A percentile compares a stretch with the other conserved stretches of the same genome.
Evolutionary conservation across 2,329 filamentous ascomycete genomes (phyloP).

Genomic region (Stachybotrys chlorohalonatus): DNA sequence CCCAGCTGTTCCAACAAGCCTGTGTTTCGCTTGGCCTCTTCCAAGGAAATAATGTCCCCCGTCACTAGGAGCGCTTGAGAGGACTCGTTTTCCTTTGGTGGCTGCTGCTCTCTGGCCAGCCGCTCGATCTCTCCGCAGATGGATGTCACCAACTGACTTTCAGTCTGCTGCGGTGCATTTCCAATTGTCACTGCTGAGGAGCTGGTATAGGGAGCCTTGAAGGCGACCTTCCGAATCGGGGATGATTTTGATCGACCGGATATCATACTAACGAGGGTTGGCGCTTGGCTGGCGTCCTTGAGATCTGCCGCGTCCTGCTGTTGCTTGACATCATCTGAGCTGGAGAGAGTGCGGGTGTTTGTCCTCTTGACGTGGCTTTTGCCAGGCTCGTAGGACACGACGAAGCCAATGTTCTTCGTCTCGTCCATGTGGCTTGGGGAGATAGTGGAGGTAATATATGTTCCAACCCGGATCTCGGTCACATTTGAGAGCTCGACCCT

Average conservation of each 20-base stretch:
- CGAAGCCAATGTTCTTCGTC: slow-evolving; percentile 71
- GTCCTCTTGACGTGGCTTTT: slow-evolving; percentile 65
- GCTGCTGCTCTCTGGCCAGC: slow-evolving; percentile 44
- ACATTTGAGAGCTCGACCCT: slow-evolving; percentile 70
- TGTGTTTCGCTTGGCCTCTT: slow-evolving; percentile 79
- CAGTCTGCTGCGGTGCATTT: slow-evolving; percentile 35
- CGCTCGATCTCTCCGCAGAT: slow-evolving; percentile 73
- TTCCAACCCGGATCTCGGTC: slow-evolving; percentile 63
- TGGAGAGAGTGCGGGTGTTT: slow-evolving; percentile 76
- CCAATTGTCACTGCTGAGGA: slow-evolving; percentile 47
- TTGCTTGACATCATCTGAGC: slow-evolving; percentile 22
- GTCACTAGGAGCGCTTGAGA: slow-evolving; percentile 40
- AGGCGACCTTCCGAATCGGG: slow-evolving; percentile 35
- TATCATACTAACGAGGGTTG: neutral
- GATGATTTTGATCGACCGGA: slow-evolving; percentile 10
- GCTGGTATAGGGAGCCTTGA: slow-evolving; percentile 46
- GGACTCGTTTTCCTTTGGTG: slow-evolving; percentile 30
- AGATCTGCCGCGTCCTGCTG: slow-evolving; percentile 17
- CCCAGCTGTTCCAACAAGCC: slow-evolving; percentile 79
- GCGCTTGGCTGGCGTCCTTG: slow-evolving; percentile 3
- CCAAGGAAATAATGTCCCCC: slow-evolving; percentile 70
- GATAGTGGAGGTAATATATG: slow-evolving; percentile 85
- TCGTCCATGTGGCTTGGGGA: slow-evolving; percentile 70
- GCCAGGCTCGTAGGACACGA: slow-evolving; percentile 67
- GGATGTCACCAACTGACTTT: slow-evolving; percentile 46